Percentiles rank a stretch among this genome's conserved stretches.
Conservation (phyloP, 345 rosid species). For the Isatis tinctoria region DNA sequence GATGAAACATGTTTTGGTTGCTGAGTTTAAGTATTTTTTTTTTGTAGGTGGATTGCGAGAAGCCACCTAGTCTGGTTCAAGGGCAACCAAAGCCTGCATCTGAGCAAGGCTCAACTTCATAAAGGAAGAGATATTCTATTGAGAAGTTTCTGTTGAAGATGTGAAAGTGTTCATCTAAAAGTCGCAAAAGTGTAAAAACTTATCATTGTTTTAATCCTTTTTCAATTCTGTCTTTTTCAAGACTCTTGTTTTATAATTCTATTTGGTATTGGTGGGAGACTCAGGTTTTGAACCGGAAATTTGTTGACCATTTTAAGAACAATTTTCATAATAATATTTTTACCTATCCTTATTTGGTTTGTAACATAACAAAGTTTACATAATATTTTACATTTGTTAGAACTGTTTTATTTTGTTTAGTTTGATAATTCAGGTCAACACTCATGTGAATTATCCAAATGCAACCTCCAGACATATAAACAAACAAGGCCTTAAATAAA, state of each 20-base stretch:
- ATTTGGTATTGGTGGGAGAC: not conserved
- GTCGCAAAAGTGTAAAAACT: not conserved
- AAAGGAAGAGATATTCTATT: constrained; percentile 33
- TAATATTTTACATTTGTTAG: no score
- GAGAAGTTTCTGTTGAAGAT: not conserved
- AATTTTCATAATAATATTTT: not conserved
- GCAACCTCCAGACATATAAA: no score
- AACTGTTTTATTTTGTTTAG: no score
- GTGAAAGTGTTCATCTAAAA: not conserved
- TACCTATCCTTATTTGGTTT: no score
- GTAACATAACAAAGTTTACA: no score
- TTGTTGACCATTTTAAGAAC: not conserved
- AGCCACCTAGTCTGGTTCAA: constrained; percentile 69
- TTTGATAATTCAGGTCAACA: no score
- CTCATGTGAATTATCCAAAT: no score
- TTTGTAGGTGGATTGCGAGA: constrained; percentile 54
- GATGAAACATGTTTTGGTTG: not conserved
- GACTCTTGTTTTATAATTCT: not conserved
- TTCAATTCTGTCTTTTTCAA: not conserved
- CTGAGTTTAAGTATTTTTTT: constrained; percentile 1
- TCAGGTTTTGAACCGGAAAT: no score
- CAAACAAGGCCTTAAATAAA: no score
- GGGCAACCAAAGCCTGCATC: constrained; percentile 53
- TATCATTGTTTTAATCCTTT: not conserved
- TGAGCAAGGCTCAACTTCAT: constrained; percentile 64